These are phyloP conservation scores for Schizosaccharomyces lindneri DNA, from an alignment of 805 yeast genomes.

Conservation along the genomic window DNA sequence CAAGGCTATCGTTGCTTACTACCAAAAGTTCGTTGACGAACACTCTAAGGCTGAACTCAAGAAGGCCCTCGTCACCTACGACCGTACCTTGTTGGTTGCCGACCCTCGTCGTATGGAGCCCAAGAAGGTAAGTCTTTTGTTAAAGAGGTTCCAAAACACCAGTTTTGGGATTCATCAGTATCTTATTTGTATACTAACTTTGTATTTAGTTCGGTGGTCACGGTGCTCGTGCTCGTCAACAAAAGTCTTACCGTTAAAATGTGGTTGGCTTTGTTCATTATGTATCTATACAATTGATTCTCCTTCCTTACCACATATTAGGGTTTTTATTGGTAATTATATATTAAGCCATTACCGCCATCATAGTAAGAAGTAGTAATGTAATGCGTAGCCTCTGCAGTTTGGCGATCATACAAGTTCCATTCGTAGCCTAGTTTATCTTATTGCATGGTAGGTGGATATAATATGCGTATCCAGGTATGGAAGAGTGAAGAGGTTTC, in stretches of 20 bases:
- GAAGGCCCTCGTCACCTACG: conserved; percentile 92
- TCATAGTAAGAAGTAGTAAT: no score
- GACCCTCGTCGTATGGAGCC: conserved; percentile 99
- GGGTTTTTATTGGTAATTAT: neutral
- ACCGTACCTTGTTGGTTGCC: conserved; percentile 97
- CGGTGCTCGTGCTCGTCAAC: conserved; percentile 99
- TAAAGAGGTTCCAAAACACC: neutral
- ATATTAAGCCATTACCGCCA: no score
- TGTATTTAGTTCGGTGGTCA: conserved; percentile 75
- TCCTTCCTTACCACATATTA: neutral
- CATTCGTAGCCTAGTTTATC: no score
- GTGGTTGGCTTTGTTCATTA: neutral
- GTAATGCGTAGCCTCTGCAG: no score
- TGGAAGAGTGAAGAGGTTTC: no score
- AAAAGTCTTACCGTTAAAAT: conserved; percentile 96
- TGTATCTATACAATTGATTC: neutral
- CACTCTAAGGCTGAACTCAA: conserved; percentile 98
- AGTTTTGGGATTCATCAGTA: neutral
- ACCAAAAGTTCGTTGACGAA: conserved; percentile 97
- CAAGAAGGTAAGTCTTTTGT: conserved; percentile 33
- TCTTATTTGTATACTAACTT: neutral
- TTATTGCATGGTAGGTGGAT: no score
- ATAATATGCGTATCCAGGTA: no score
- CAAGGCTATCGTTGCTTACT: conserved; percentile 97
- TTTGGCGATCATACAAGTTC: no score